Conservation (phyloP, 768 basidiomycete species). For the Suillus alpinus region DNA sequence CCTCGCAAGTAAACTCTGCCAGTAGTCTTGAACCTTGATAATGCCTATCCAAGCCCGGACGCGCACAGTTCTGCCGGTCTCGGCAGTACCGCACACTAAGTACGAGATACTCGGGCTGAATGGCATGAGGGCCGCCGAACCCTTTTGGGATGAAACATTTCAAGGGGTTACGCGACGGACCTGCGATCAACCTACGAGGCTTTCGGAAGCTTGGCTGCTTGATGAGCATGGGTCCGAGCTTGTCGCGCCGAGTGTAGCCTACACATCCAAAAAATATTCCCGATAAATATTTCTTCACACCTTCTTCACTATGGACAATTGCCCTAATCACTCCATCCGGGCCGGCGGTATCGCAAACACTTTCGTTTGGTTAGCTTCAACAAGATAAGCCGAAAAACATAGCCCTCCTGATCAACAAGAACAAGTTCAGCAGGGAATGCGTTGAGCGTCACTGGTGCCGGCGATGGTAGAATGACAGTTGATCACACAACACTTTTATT, state of each 20-base stretch:
- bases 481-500: not conserved
- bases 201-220: too few species aligned
- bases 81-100: too few species aligned
- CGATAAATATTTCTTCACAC: conserved; percentile 1
- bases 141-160: not conserved
- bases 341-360: conserved; percentile 27
- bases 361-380: conserved; percentile 27
- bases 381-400: conserved; percentile 34
- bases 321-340: conserved; percentile 20
- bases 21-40: too few species aligned
- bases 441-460: not conserved
- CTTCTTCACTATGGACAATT: conserved; percentile 17
- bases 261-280: not conserved
- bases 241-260: not conserved
- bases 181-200: not conserved
- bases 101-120: too few species aligned
- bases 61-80: too few species aligned
- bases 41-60: too few species aligned
- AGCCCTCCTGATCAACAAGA: conserved; percentile 32
- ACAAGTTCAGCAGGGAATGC: conserved; percentile 24
- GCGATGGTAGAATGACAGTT: conserved; percentile 1
- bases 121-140: not conserved
- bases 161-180: not conserved
- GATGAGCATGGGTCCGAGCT: too few species aligned
- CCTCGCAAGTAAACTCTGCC: too few species aligned